Base-by-base conservation (phyloP, 73 alveolate species). In the Paramecium tetraurelia region DNA sequence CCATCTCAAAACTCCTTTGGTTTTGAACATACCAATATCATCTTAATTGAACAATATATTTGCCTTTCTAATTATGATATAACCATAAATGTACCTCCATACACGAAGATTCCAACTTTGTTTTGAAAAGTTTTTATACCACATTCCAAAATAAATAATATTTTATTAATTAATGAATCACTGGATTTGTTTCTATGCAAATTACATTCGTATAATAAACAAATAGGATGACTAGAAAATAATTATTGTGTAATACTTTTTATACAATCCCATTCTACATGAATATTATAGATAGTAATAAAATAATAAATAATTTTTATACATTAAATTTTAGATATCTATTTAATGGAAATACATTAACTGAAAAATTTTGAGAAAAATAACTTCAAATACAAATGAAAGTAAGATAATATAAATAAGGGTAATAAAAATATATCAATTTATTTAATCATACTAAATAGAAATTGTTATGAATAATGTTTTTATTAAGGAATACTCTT, bases 81-180 rank as follows among this genome's bases (percentile, higher is more conserved):
- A 20, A 22, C 14, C 29, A 4, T 43, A 20, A 21, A 11, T 24
- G 86, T 85, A 85, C 93, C 93, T 85, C 93, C 93, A 85, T 9
- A 85, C 93, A 14, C 93, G 46, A 50, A 85, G 89, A 85, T 85
- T 85, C 93, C 93, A 85, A 85, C 93, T 85, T 58, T 85, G 43
- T 85, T 85, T 85, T 85, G 93, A 85, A 85, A 85, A 85, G 33
- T 85, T 85, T 57, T 24, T 85, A 58, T 35, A 85, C 93, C 93
- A 85, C 93, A 85, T 85, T 53, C 92, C 59, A 41, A 31, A 76
- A 80, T 44, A 44, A 48, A 80, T 80, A 48, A 12, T 44, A 80
- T 80, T 80, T 80, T 43, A 40, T 27, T 33, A 33, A 63, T 63
- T 12, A 31, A 31, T 63, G 69, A 53, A 53, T 18, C 27, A 53